Evolutionary conservation across 352 stramenopile species (phyloP).

Genomic region (Phytophthora colocasiae): DNA sequence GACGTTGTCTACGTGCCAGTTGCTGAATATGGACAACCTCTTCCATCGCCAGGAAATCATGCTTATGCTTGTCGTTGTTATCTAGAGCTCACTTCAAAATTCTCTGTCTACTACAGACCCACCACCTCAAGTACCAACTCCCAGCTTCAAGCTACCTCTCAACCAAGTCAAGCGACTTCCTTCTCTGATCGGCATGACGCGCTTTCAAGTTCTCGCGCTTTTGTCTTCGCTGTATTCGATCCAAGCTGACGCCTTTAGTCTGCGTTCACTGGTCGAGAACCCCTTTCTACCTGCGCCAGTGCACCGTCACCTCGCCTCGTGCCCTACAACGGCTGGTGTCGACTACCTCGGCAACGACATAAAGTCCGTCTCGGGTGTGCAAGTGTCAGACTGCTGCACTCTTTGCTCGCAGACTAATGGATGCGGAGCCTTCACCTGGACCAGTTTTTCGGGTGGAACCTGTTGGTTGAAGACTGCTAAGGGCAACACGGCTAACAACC

Average conservation of each 20-base stretch:
- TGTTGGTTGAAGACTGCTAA: conserved; percentile 42
- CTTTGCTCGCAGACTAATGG: conserved; percentile 26
- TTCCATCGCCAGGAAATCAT: neutral
- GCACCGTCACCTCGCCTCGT: conserved; percentile 29
- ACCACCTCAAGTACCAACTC: conserved; percentile 24
- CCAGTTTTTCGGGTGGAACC: conserved; percentile 31
- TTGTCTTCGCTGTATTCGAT: conserved; percentile 25
- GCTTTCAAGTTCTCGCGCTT: conserved; percentile 19
- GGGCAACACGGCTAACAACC: conserved; percentile 26
- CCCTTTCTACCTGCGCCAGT: conserved; percentile 15
- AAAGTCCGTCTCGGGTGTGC: conserved; percentile 15
- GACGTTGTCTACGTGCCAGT: too few species aligned
- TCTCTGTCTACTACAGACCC: conserved; percentile 31
- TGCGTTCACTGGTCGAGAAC: conserved; percentile 28
- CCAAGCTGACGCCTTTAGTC: conserved; percentile 18
- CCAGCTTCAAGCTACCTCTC: conserved; percentile 25
- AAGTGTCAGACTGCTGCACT: conserved; percentile 34
- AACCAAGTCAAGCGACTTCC: conserved; percentile 28
- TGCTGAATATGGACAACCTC: neutral
- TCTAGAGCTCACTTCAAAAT: conserved; percentile 23
- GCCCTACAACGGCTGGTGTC: conserved; percentile 35
- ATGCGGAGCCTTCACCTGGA: conserved; percentile 39
- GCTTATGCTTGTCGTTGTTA: too few species aligned
- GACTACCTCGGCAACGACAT: conserved; percentile 64
- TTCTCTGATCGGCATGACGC: conserved; percentile 7